Conservation (phyloP, 2,329 filamentous ascomycete genomes). For the Fusarium aywerte region DNA sequence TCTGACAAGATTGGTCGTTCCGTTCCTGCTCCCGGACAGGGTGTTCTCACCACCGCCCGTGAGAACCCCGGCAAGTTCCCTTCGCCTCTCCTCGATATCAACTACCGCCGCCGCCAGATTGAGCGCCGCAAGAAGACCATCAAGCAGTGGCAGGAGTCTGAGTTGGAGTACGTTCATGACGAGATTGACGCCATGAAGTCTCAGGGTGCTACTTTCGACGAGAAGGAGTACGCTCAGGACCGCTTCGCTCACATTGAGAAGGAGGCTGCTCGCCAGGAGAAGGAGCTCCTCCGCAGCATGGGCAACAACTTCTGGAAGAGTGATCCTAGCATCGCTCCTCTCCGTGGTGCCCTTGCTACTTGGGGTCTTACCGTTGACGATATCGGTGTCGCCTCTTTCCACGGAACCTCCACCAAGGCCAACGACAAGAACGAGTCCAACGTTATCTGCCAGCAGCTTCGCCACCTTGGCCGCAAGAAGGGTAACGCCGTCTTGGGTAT, state of each 20-base stretch:
- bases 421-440: constrained; percentile 99
- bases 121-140: constrained; percentile 94
- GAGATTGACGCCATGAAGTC: constrained; percentile 92
- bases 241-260: constrained; percentile 87
- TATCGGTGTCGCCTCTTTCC: constrained; percentile 94
- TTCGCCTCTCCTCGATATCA: constrained; percentile 95
- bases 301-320: constrained; percentile 99
- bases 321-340: constrained; percentile 90
- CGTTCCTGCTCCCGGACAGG: constrained; percentile 94
- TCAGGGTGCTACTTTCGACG: constrained; percentile 78
- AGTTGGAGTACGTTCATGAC: constrained; percentile 91
- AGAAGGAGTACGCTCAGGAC: constrained; percentile 86
- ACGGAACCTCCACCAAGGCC: constrained; percentile 97
- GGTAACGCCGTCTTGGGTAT: constrained; percentile 96
- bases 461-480: constrained; percentile 93
- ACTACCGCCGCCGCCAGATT: constrained; percentile 95
- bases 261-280: constrained; percentile 87
- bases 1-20: constrained; percentile 99
- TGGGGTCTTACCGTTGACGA: constrained; percentile 99
- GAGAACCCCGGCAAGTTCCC: constrained; percentile 93
- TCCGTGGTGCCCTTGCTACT: constrained; percentile 94
- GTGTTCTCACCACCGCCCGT: constrained; percentile 94
- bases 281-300: constrained; percentile 89
- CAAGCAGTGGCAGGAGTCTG: constrained; percentile 95
- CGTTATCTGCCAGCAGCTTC: constrained; percentile 95